phyloP scores from a whole-genome alignment of 257 asterid genomes.

The Salvia hispanica region DNA sequence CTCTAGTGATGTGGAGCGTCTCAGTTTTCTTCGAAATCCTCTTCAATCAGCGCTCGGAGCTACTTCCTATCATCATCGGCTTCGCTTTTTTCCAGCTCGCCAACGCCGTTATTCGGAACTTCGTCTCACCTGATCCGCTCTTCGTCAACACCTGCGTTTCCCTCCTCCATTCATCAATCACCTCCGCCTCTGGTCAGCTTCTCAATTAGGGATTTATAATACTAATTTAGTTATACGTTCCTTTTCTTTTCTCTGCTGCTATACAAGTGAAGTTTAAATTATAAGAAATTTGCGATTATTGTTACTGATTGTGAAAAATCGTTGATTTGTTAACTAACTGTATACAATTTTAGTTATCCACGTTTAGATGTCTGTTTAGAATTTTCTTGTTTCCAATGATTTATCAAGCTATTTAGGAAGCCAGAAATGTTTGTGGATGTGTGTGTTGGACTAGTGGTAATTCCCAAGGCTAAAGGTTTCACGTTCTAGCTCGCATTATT shows the following conservation, averaged over 20 bases:
- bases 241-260: neutral
- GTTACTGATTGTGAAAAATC: neutral
- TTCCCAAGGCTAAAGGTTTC: no score
- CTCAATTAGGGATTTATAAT: neutral
- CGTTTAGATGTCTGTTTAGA: neutral
- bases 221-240: neutral
- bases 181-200: constrained; percentile 64
- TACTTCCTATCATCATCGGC: constrained; percentile 59
- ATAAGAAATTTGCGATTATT: neutral
- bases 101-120: constrained; percentile 62
- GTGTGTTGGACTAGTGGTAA: neutral
- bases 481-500: no score
- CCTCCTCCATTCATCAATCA: constrained; percentile 80
- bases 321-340: neutral
- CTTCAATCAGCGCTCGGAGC: constrained; percentile 66
- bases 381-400: neutral
- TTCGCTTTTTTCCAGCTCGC: constrained; percentile 70
- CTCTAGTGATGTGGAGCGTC: constrained; percentile 77
- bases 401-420: neutral
- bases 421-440: neutral
- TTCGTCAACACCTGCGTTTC: constrained; percentile 89
- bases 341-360: neutral
- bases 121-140: constrained; percentile 66
- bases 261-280: neutral
- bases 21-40: constrained; percentile 71